These are phyloP conservation scores for Phytophthora foliorum DNA, from an alignment of 352 stramenopile species.

Conservation along the genomic window DNA sequence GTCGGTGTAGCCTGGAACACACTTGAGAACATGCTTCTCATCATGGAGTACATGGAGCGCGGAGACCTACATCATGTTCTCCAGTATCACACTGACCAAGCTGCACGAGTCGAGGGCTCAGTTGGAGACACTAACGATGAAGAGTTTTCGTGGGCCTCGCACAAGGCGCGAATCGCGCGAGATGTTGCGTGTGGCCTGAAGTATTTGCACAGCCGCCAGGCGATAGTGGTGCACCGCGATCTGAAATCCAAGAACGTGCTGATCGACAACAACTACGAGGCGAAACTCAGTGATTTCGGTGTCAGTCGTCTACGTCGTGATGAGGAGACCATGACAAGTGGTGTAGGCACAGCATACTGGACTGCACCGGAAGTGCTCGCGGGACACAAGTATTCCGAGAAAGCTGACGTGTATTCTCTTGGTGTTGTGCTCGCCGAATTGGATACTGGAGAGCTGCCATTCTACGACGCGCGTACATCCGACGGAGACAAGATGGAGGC, in stretches of 20 bases:
- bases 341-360: conserved; percentile 48
- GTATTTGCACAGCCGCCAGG: conserved; percentile 32
- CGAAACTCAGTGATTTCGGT: conserved; percentile 58
- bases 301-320: conserved; percentile 22
- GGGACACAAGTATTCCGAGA: conserved; percentile 48
- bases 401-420: conserved; percentile 39
- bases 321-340: conserved; percentile 46
- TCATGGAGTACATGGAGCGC: conserved; percentile 58
- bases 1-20: conserved; percentile 52
- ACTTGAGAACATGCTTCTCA: conserved; percentile 50
- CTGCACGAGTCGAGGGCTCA: background rate
- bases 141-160: conserved; percentile 30
- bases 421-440: conserved; percentile 35
- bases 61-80: conserved; percentile 57
- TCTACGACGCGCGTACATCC: conserved; percentile 20
- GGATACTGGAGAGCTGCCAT: conserved; percentile 34
- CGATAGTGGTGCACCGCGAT: conserved; percentile 74
- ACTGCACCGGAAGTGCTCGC: conserved; percentile 56
- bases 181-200: conserved; percentile 34
- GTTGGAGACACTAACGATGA: background rate
- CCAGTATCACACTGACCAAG: conserved; percentile 26
- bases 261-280: conserved; percentile 36
- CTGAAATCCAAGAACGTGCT: conserved; percentile 85
- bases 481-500: conserved; percentile 35
- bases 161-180: conserved; percentile 36